A percentile compares a stretch with the other conserved stretches of the same genome.
Evolutionary conservation across 139 green algal species (phyloP).

Genomic region (Coelastrella sp.): DNA sequence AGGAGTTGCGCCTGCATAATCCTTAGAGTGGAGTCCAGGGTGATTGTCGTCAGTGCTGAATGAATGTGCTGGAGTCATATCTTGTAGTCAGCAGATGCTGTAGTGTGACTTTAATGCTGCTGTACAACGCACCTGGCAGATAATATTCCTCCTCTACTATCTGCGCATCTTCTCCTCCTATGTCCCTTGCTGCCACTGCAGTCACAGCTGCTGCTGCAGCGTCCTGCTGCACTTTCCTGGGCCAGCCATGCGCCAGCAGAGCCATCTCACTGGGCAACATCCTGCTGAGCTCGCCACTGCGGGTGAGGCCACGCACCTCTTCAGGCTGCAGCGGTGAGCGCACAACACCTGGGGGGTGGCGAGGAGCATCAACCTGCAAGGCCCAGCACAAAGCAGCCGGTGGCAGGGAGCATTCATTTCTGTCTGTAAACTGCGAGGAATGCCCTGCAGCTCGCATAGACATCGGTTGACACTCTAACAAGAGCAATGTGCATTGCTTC

Average conservation of each 20-base stretch:
- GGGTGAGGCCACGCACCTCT: conserved; percentile 80
- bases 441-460: too few species aligned
- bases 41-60: too few species aligned
- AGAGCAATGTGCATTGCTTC: conserved; percentile 54
- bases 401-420: too few species aligned
- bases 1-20: too few species aligned
- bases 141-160: conserved; percentile 67
- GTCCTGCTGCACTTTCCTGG: conserved; percentile 49
- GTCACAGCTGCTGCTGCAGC: conserved; percentile 4
- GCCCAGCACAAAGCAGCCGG: background rate
- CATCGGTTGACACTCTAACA: background rate
- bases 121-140: conserved; percentile 51
- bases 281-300: conserved; percentile 81
- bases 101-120: background rate
- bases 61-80: too few species aligned
- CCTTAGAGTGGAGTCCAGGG: too few species aligned
- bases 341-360: conserved; percentile 78
- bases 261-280: conserved; percentile 91
- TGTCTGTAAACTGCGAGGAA: too few species aligned
- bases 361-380: background rate
- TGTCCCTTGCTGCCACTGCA: background rate
- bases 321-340: conserved; percentile 84
- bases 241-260: conserved; percentile 87
- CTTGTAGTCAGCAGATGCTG: too few species aligned
- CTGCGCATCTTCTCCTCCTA: conserved; percentile 32